phyloP scores from a whole-genome alignment of 805 yeast species.

The Zygoascus ofunaensis region DNA sequence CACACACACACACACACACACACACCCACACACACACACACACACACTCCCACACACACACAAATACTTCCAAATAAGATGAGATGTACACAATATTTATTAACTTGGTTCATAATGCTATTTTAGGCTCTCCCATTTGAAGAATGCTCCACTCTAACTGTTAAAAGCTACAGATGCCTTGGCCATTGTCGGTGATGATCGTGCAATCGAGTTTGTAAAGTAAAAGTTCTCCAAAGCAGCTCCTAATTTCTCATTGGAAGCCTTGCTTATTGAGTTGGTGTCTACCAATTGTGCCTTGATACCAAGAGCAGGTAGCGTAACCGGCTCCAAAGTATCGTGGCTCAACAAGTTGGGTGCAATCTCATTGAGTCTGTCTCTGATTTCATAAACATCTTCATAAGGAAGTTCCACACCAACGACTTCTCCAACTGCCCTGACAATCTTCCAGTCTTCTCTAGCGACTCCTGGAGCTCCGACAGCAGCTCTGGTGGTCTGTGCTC shows the following conservation, averaged over 20 bases:
- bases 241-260: constrained; percentile 43
- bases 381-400: constrained; percentile 60
- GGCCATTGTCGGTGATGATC: constrained; percentile 88
- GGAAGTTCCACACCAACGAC: constrained; percentile 63
- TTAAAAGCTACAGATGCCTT: constrained; percentile 53
- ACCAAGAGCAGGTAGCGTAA: constrained; percentile 43
- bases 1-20: no score
- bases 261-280: constrained; percentile 30
- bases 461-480: constrained; percentile 82
- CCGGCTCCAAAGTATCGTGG: constrained; percentile 67
- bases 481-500: constrained; percentile 77
- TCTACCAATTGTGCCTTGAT: constrained; percentile 35
- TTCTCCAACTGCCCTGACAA: constrained; percentile 73
- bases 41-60: no score
- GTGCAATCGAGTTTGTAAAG: constrained; percentile 79
- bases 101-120: not conserved
- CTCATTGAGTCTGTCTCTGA: constrained; percentile 62
- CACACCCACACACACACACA: no score
- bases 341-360: constrained; percentile 74
- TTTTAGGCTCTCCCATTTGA: not conserved
- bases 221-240: constrained; percentile 76
- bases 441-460: constrained; percentile 90
- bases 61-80: no score
- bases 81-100: not conserved
- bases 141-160: not conserved